Base-by-base conservation (phyloP, 1,139 yeast species). In the Suhomyces ambrosiae region DNA sequence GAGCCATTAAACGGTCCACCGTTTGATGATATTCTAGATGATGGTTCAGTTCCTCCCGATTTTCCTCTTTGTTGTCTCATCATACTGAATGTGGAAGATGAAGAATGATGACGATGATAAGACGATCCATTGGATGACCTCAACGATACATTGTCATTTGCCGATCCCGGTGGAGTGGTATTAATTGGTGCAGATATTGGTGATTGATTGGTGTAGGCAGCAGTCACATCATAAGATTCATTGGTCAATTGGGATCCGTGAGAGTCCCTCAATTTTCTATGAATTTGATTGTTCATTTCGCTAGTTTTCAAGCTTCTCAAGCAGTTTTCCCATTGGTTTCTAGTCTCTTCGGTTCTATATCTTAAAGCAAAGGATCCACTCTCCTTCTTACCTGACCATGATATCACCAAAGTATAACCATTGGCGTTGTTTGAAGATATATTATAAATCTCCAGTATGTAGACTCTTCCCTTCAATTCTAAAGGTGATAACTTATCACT, bases 341-440 rank as follows among this genome's bases (percentile, higher is more conserved):
- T 68, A 7, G 74, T 68, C 55, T 85, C 94, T 50, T 84, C 92
- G 26, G 81, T 79, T 49, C 79, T 75, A 58, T 82, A 85, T 43
- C 81, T 72, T 52, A 85, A 70, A 17, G 84, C 73, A 50, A 85
- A 85, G 15, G 86, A 80, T 2, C 92, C 92, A 35, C 82, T 79
- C 49, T 85, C 94, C 53, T 80, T 82, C 43, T 80, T 73, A 2
- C 92, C 89, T 18, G 82, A 79, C 92, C 92, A 85, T n/a, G 86
- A 76, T 8, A 85, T 76, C 30, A 82, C 76, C 49, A 84, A 64
- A 7, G 79, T 75, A 53, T 82, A 79, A 2, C 80, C 81, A 18
- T 57, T 48, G 33, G 46, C 53, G 41, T 62, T 62, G 4, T 69
- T 61, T 7, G 70, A 54, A 2, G 68, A 66, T 26, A 81, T 76